Evolutionary conservation across 2,329 filamentous ascomycete genomes (phyloP), one percentile per base, ranked within the genome.

Genomic region (Chalaropsis thielavioides): DNA sequence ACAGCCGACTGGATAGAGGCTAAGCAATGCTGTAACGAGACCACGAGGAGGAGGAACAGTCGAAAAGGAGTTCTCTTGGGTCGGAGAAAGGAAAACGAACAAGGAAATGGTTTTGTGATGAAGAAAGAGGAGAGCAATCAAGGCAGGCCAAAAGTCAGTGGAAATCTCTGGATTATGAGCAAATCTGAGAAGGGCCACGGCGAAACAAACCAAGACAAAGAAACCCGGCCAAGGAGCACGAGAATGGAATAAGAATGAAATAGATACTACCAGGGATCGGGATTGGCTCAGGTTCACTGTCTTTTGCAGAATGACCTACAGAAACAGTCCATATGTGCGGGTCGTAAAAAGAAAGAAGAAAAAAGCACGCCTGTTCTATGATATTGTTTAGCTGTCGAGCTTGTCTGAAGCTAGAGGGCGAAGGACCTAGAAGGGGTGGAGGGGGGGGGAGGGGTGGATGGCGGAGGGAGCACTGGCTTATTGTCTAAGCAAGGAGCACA

Each of bases 211-310:
- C 51, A 59, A 64, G 27, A 60, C 54, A 41, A 35, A 64, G 54
- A 64, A 60, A 49, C 54, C 56, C 46, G 59, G 24, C 60, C 27
- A 41, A 65, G 60, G 64, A 62, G 64, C 64, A 65, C 64, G 44
- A 62, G 64, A 65, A 65, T 65, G 64, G 41, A 62, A 65, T 58
- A 62, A 58, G 58, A 65, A 65, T 65, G 31, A 65, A 62, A 41
- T 41, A 65, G 63, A 65, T 59, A 65, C 64, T 65, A 46, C 62
- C 49, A 65, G 64, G 64, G 64, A 65, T 65, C 44, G n/a, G 51
- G 51, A n/a, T 46, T 64, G 24, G 54, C n/a, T 61, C 54, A 64
- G 41, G 59, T 27, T 46, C 22, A 19, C 51, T 27, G 22, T 56
- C 15, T 35, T 35, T 43, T 44, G 27, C 38, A 61, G 17, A 27